Conservation (phyloP, 805 yeast species). For the Lachancea cidri region DNA sequence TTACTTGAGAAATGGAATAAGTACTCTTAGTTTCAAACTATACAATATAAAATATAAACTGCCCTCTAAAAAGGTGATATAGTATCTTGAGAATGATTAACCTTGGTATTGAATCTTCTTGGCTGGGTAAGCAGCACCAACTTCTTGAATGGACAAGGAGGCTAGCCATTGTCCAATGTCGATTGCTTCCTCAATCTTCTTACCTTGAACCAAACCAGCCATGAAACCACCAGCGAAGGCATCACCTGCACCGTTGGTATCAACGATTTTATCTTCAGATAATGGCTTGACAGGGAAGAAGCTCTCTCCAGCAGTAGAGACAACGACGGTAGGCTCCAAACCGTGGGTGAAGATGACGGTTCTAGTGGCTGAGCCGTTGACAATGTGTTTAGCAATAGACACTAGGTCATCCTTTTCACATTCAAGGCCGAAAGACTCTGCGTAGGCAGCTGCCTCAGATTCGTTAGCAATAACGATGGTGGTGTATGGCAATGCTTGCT, state of each 20-base stretch:
- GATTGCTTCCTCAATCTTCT: slow-evolving; percentile 53
- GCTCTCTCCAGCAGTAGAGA: slow-evolving; percentile 45
- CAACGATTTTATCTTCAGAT: slow-evolving; percentile 62
- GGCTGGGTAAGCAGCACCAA: slow-evolving; percentile 91
- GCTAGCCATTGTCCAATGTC: slow-evolving; percentile 98
- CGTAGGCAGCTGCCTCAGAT: slow-evolving; percentile 93
- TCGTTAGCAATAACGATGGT: slow-evolving; percentile 94
- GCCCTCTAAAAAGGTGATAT: not conserved
- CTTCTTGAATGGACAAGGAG: slow-evolving; percentile 79
- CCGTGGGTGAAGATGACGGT: slow-evolving; percentile 95
- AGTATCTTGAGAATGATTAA: slow-evolving; percentile 4
- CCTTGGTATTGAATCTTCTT: slow-evolving; percentile 52
- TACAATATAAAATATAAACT: too few species aligned
- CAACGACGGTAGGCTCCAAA: slow-evolving; percentile 81
- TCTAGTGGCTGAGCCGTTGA: slow-evolving; percentile 60
- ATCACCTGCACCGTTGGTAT: slow-evolving; percentile 99
- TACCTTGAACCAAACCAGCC: slow-evolving; percentile 78
- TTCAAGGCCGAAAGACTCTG: slow-evolving; percentile 70
- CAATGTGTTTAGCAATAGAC: slow-evolving; percentile 73
- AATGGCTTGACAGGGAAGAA: slow-evolving; percentile 68
- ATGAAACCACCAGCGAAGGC: slow-evolving; percentile 96
- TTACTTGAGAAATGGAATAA: too few species aligned
- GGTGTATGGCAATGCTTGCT: slow-evolving; percentile 73
- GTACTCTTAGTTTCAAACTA: too few species aligned
- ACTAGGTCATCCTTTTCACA: slow-evolving; percentile 49